Conservation (phyloP, 768 basidiomycete species). For the Cystofilobasidium macerans region DNA sequence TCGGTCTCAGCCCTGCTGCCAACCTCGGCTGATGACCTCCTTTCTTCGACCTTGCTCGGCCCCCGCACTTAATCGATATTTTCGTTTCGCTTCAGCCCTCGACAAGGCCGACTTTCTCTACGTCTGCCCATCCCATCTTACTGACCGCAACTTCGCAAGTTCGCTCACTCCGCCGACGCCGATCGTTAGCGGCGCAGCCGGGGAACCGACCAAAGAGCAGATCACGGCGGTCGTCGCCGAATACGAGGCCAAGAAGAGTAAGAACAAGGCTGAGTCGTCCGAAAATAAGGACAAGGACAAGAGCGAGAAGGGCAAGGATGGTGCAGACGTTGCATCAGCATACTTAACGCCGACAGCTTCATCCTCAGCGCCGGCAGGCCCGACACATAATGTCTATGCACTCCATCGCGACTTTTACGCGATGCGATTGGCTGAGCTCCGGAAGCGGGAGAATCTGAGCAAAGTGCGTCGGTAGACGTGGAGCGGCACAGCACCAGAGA, state of each 20-base stretch:
- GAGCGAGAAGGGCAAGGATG: not conserved
- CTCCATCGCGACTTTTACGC: conserved; percentile 16
- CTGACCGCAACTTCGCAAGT: conserved; percentile 21
- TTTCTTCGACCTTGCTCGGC: not conserved
- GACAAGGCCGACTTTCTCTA: conserved; percentile 25
- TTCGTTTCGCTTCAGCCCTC: too few relatives aligned
- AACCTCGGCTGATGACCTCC: not conserved
- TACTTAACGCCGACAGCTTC: too few relatives aligned
- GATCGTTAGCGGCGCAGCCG: not conserved
- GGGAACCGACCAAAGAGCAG: conserved; percentile 19
- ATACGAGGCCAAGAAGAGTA: conserved; percentile 19
- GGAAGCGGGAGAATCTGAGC: conserved; percentile 10
- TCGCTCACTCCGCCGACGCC: conserved; percentile 8
- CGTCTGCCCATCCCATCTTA: conserved; percentile 12
- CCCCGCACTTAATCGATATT: not conserved
- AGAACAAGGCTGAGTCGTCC: conserved; percentile 1
- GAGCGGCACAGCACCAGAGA: too few relatives aligned
- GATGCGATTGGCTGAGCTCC: conserved; percentile 10
- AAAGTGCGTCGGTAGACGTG: too few relatives aligned
- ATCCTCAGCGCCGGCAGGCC: not conserved
- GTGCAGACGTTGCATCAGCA: not conserved
- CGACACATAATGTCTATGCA: conserved; percentile 6
- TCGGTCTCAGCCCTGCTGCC: not conserved
- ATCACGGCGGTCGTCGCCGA: conserved; percentile 23
- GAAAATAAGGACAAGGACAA: not conserved